Percentiles rank a stretch among this genome's conserved stretches.
These are phyloP conservation scores for Chaetothyriales sp. DNA, from an alignment of 2,329 filamentous ascomycete species.

Conservation along the genomic window DNA sequence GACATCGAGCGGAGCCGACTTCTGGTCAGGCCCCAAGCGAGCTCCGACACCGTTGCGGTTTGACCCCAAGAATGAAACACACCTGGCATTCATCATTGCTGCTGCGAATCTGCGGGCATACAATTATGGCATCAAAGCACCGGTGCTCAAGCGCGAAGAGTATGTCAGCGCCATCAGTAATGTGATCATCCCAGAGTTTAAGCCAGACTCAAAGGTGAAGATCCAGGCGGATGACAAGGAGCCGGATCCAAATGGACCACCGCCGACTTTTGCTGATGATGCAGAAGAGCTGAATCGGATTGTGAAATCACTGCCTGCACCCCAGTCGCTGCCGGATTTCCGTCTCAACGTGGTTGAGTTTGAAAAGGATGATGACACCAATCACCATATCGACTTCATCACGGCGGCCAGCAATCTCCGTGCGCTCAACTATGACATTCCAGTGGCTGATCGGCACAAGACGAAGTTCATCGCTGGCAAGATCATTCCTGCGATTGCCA, in stretches of 20 bases:
- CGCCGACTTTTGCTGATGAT: slow-evolving; percentile 48
- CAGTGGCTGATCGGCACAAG: slow-evolving; percentile 82
- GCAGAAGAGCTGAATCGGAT: slow-evolving; percentile 61
- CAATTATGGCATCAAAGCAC: slow-evolving; percentile 94
- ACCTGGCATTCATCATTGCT: slow-evolving; percentile 74
- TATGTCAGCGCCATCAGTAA: slow-evolving; percentile 72
- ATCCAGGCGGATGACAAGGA: slow-evolving; percentile 95
- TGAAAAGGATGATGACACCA: slow-evolving; percentile 96
- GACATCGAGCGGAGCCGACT: slow-evolving; percentile 74
- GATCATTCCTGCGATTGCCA: slow-evolving; percentile 97
- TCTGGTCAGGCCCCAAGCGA: slow-evolving; percentile 98
- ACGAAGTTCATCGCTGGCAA: slow-evolving; percentile 99
- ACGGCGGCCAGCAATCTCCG: slow-evolving; percentile 91
- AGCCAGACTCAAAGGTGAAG: slow-evolving; percentile 77
- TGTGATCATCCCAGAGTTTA: slow-evolving; percentile 92
- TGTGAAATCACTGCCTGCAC: slow-evolving; percentile 55
- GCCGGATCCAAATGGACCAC: slow-evolving; percentile 66
- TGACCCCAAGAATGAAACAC: slow-evolving; percentile 66
- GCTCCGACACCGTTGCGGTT: slow-evolving; percentile 86
- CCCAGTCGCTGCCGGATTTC: slow-evolving; percentile 71
- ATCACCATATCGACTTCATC: slow-evolving; percentile 98
- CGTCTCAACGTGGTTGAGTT: slow-evolving; percentile 87
- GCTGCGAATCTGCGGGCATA: slow-evolving; percentile 88
- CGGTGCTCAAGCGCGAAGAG: slow-evolving; percentile 51
- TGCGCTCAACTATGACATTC: slow-evolving; percentile 95